These are phyloP conservation scores for Coniella vitis DNA, from an alignment of 2,329 filamentous ascomycete species.

Conservation along the genomic window DNA sequence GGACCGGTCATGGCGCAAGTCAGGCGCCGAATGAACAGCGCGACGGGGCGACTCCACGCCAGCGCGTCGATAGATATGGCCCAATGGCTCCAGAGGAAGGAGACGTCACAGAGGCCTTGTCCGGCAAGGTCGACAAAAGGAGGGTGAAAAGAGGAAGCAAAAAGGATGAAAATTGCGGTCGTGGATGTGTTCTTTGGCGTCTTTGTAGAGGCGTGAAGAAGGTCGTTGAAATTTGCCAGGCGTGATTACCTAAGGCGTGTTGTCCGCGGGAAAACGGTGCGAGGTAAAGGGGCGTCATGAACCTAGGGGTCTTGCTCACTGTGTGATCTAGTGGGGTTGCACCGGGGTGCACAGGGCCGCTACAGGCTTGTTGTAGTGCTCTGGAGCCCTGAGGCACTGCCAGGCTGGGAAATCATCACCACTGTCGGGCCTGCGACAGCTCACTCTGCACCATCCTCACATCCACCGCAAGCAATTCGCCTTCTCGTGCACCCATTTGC, in stretches of 20 bases:
- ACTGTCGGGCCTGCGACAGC: background rate
- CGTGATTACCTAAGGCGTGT: conserved; percentile 1
- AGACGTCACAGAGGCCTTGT: background rate
- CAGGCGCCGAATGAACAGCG: conserved; percentile 7
- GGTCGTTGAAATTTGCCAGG: background rate
- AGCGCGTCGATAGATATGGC: conserved; percentile 2
- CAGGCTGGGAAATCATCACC: conserved; percentile 2
- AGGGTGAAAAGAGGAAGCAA: background rate
- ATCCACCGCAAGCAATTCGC: background rate
- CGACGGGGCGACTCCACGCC: conserved; percentile 4
- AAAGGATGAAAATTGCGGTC: background rate
- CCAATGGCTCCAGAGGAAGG: background rate
- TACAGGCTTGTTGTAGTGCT: background rate
- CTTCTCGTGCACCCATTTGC: background rate
- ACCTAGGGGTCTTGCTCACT: background rate
- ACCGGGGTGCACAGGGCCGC: background rate
- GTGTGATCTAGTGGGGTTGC: background rate
- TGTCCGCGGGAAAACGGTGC: background rate
- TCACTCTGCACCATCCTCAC: background rate
- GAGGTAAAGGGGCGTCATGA: background rate
- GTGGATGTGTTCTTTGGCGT: too few species aligned
- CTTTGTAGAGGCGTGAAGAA: background rate
- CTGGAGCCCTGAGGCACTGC: background rate
- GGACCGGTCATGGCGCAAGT: conserved; percentile 8
- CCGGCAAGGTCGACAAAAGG: background rate